Percentiles rank a stretch among this genome's conserved stretches.
phyloP scores from a whole-genome alignment of 768 basidiomycete species.

The Stropharia rugosoannulata region DNA sequence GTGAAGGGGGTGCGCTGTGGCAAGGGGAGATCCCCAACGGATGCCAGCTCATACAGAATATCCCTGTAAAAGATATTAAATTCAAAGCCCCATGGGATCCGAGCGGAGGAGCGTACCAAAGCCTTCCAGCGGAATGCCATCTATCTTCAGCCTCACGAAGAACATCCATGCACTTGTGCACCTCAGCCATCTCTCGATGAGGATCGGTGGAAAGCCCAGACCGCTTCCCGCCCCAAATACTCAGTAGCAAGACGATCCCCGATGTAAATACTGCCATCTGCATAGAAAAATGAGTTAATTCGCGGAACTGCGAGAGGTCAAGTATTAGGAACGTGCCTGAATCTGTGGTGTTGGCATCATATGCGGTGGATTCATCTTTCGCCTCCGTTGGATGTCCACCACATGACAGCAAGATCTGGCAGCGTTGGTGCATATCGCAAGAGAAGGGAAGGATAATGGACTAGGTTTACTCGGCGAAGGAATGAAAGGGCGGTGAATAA shows the following conservation, averaged over 20 bases:
- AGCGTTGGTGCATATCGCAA: conserved; percentile 78
- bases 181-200: conserved; percentile 60
- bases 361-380: conserved; percentile 12
- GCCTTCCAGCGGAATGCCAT: conserved; percentile 44
- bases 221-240: conserved; percentile 63
- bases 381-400: conserved; percentile 53
- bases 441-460: conserved; percentile 55
- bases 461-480: conserved; percentile 53
- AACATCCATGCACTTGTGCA: conserved; percentile 60
- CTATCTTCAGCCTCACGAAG: conserved; percentile 40
- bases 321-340: conserved; percentile 27
- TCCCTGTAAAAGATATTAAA: conserved; percentile 44
- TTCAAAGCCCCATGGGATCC: not conserved
- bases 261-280: conserved; percentile 44
- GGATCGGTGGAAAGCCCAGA: conserved; percentile 47
- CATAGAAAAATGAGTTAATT: not conserved
- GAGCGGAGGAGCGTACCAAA: conserved; percentile 34
- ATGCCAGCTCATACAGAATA: conserved; percentile 70
- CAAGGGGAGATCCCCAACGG: conserved; percentile 68
- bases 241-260: conserved; percentile 61
- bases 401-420: conserved; percentile 83
- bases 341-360: conserved; percentile 27
- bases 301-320: not conserved
- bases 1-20: conserved; percentile 52
- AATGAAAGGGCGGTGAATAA: conserved; percentile 79